Conservation (phyloP, 2,329 filamentous ascomycete species). For the Torrubiella hemipterigena region DNA sequence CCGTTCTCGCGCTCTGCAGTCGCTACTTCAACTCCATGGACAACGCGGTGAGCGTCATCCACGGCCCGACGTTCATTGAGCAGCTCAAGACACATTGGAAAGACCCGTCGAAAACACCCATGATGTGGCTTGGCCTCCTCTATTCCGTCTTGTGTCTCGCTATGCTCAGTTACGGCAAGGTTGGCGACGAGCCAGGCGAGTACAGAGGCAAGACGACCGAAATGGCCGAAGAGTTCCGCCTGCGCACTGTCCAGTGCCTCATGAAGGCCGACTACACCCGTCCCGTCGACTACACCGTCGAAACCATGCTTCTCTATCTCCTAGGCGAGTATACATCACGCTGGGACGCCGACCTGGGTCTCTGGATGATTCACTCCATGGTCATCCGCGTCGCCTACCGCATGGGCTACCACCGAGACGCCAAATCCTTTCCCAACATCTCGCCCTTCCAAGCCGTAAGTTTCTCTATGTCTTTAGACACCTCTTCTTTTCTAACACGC, state of each 20-base stretch:
- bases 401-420: constrained; percentile 70
- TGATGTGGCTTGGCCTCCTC: constrained; percentile 69
- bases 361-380: constrained; percentile 46
- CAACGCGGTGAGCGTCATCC: constrained; percentile 60
- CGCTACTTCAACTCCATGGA: constrained; percentile 83
- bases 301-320: constrained; percentile 64
- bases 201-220: constrained; percentile 57
- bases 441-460: constrained; percentile 59
- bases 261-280: constrained; percentile 67
- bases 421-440: constrained; percentile 60
- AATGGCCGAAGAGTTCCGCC: constrained; percentile 50
- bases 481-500: no score
- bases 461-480: constrained; percentile 5
- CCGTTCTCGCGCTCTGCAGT: constrained; percentile 72
- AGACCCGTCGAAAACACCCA: constrained; percentile 57
- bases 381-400: constrained; percentile 48
- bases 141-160: constrained; percentile 68
- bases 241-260: constrained; percentile 67
- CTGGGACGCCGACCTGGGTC: constrained; percentile 59
- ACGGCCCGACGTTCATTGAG: constrained; percentile 75
- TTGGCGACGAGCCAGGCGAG: constrained; percentile 68
- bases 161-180: constrained; percentile 67
- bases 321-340: constrained; percentile 64
- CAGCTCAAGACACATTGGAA: constrained; percentile 57
- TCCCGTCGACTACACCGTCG: constrained; percentile 62